phyloP scores from a whole-genome alignment of 1,284 basidiomycete genomes.

The Leccinum insolens region DNA sequence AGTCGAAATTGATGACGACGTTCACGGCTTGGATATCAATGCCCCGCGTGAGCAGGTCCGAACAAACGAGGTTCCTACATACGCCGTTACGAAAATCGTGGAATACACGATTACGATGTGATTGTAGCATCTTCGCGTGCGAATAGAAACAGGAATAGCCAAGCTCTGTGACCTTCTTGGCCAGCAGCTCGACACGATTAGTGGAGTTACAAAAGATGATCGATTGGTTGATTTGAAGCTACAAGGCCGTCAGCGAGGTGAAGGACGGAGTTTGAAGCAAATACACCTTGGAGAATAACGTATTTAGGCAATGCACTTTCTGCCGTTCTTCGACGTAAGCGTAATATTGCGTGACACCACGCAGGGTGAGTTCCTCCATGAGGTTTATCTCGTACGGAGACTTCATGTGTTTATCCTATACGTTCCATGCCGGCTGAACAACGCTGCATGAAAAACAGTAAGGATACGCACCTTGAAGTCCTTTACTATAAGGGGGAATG shows the following conservation, averaged over 20 bases:
- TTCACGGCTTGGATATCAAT: slow-evolving; percentile 99
- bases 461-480: slow-evolving; percentile 84
- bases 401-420: slow-evolving; percentile 97
- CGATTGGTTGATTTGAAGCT: slow-evolving; percentile 99
- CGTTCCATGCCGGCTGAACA: slow-evolving; percentile 5
- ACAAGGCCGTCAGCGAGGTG: slow-evolving; percentile 16
- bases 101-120: slow-evolving; percentile 98
- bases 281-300: slow-evolving; percentile 90
- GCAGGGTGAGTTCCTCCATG: slow-evolving; percentile 99
- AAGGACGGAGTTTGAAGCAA: background rate
- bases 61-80: slow-evolving; percentile 97
- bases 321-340: slow-evolving; percentile 99
- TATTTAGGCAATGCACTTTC: slow-evolving; percentile 99
- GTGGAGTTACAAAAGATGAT: slow-evolving; percentile 99
- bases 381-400: slow-evolving; percentile 98
- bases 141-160: slow-evolving; percentile 99
- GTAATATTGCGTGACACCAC: slow-evolving; percentile 99
- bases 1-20: slow-evolving; percentile 99
- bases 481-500: slow-evolving; percentile 99
- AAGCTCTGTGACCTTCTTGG: slow-evolving; percentile 98
- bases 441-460: background rate
- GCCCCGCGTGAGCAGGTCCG: slow-evolving; percentile 95
- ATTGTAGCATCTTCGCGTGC: slow-evolving; percentile 99
- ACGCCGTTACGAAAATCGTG: slow-evolving; percentile 99
- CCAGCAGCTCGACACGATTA: slow-evolving; percentile 97